A percentile compares a stretch with the other conserved stretches of the same genome.
Conservation (phyloP, 768 basidiomycete genomes). For the Austroboletus eburneus region DNA sequence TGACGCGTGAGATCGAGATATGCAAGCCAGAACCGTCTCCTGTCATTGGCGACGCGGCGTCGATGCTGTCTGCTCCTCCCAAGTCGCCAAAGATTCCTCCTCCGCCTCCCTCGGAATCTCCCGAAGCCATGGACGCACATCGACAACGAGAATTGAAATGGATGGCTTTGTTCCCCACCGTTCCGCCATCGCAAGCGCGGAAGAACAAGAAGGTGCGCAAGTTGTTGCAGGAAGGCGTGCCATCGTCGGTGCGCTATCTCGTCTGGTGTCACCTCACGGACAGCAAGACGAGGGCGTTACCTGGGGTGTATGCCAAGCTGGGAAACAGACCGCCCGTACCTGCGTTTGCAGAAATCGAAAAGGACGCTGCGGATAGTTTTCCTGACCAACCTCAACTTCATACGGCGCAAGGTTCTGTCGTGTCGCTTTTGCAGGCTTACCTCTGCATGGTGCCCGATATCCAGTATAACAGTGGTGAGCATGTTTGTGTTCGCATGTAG, state of each 20-base stretch:
- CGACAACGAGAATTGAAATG: constrained; percentile 74
- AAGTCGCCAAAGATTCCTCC: constrained; percentile 23
- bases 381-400: constrained; percentile 55
- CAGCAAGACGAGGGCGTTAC: constrained; percentile 64
- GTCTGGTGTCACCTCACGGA: constrained; percentile 83
- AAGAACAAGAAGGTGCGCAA: constrained; percentile 80
- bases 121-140: constrained; percentile 50
- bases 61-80: constrained; percentile 33
- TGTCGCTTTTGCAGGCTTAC: constrained; percentile 66
- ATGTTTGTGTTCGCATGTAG: background rate
- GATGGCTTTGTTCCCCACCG: constrained; percentile 58
- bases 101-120: constrained; percentile 12
- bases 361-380: constrained; percentile 53
- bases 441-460: constrained; percentile 84
- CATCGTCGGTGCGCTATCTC: constrained; percentile 76
- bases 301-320: constrained; percentile 64
- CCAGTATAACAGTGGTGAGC: constrained; percentile 57
- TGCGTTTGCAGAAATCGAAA: constrained; percentile 51
- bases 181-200: constrained; percentile 56
- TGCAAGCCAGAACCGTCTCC: constrained; percentile 17
- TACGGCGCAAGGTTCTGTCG: constrained; percentile 51
- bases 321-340: constrained; percentile 51
- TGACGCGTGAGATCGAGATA: constrained; percentile 28
- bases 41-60: constrained; percentile 39
- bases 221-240: constrained; percentile 72